Evolutionary conservation across 139 green algal species (phyloP), one percentile per base, ranked within the genome.

Genomic region (Mychonastes homosphaera): DNA sequence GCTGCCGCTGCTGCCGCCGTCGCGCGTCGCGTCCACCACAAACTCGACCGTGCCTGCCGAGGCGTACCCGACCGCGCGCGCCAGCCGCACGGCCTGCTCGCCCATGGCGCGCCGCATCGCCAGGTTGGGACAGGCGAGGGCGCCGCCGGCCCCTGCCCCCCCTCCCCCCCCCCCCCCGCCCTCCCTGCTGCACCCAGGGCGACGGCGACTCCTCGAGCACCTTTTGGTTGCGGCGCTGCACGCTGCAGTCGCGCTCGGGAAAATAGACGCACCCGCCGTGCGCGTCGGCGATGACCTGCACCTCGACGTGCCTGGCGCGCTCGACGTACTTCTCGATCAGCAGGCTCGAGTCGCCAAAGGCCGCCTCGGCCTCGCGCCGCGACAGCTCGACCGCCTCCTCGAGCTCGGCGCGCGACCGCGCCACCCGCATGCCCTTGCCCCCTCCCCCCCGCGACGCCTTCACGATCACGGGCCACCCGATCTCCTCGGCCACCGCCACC

Each of bases 191-290:
- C 27, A 57, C 71, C 13, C 23, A 65, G 16, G 40, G 52, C 45
- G 19, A 43, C 32, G 78, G 78, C 4, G 78, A 69, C 50, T 85
- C 78, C 53, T 85, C 78, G 9, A 85, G 69, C 3, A 84, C 62
- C 61, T 81, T 80, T 35, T 81, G 73, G 61, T 79, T 78, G 38
- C 70, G 60, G n/a, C 70, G 60, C 64, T 79, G 73, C 32, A 81
- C 65, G 16, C 65, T 76, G 64, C 73, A 81, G 60, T 79, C 70
- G 4, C 70, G 41, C 55, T 81, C 73, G 8, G 61, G 62, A 18
- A 79, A 56, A 33, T 64, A 74, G 6, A 84, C 44, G 12, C 65
- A 48, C 21, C 27, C 47, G 26, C 58, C 65, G 3, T 57, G 27
- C 13, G 8, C 27, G 21, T 44, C 43, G 27, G 18, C 60, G 16